Conservation (phyloP, 148 eudicot genomes). For the Chenopodium album region DNA sequence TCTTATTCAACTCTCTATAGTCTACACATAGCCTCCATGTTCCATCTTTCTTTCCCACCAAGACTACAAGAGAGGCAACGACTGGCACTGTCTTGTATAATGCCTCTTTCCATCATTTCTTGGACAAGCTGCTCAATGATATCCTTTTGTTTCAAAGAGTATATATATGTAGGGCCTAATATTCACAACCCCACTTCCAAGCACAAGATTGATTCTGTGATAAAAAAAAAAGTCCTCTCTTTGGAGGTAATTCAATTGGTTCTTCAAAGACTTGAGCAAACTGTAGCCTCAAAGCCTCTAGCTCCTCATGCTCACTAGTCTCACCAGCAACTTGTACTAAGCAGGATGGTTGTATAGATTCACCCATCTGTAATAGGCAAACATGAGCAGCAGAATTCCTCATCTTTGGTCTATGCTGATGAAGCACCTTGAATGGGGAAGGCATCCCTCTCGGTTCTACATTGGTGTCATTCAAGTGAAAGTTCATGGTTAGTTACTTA, state of each 20-base stretch:
- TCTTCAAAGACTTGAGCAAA: background rate
- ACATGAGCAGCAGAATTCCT: too few species aligned
- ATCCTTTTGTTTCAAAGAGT: background rate
- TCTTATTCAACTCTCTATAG: background rate
- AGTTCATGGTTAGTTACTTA: background rate
- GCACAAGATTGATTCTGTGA: background rate
- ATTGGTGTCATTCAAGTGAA: background rate
- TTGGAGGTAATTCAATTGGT: background rate
- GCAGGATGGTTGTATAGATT: too few species aligned
- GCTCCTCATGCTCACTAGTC: background rate
- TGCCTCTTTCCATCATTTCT: background rate
- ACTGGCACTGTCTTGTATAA: background rate
- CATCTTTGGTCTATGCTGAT: too few species aligned
- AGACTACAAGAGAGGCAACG: background rate
- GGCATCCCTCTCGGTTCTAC: background rate
- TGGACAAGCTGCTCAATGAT: background rate
- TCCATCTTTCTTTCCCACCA: background rate
- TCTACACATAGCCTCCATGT: background rate
- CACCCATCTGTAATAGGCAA: too few species aligned
- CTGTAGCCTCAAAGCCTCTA: background rate
- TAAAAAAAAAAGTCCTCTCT: background rate
- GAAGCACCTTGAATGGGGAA: background rate
- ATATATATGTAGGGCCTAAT: background rate
- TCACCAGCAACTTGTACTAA: too few species aligned
- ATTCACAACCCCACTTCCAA: background rate